These are phyloP conservation scores for Panicum virgatum DNA, from an alignment of 202 grass and related monocot genomes.

Conservation along the genomic window DNA sequence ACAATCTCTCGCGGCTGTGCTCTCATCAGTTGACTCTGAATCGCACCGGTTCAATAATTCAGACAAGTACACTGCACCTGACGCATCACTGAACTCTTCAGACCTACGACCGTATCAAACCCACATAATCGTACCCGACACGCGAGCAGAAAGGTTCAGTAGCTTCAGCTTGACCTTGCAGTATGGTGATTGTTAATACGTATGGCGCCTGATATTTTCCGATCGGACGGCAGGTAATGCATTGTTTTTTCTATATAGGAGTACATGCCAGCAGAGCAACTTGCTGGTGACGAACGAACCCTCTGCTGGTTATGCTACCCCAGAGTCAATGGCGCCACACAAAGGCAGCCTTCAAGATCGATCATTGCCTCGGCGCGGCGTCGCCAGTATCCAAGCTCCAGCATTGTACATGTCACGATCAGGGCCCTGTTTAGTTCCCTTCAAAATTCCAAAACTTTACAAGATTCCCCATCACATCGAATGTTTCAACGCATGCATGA, in stretches of 20 bases:
- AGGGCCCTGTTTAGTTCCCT: no score
- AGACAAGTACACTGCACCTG: slow-evolving; percentile 18
- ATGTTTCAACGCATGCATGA: no score
- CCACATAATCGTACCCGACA: background rate
- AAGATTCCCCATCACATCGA: no score
- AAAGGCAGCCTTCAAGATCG: slow-evolving; percentile 12
- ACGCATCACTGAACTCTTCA: slow-evolving; percentile 22
- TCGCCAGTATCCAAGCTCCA: slow-evolving; percentile 23
- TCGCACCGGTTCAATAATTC: background rate
- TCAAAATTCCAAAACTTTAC: no score
- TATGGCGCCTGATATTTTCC: background rate
- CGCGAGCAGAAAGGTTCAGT: background rate
- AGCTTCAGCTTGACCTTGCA: slow-evolving; percentile 3
- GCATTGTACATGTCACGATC: slow-evolving; percentile 36
- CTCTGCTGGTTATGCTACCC: background rate
- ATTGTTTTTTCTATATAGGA: background rate
- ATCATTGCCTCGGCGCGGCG: slow-evolving; percentile 1
- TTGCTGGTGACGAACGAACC: background rate
- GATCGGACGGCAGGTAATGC: background rate
- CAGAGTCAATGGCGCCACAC: slow-evolving; percentile 34
- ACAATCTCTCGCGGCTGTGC: slow-evolving; percentile 9
- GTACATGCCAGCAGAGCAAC: background rate
- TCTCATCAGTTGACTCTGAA: slow-evolving; percentile 32
- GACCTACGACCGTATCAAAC: slow-evolving; percentile 23
- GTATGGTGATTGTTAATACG: background rate